Conservation (phyloP, 73 alveolate species). For the Stentor coeruleus region DNA sequence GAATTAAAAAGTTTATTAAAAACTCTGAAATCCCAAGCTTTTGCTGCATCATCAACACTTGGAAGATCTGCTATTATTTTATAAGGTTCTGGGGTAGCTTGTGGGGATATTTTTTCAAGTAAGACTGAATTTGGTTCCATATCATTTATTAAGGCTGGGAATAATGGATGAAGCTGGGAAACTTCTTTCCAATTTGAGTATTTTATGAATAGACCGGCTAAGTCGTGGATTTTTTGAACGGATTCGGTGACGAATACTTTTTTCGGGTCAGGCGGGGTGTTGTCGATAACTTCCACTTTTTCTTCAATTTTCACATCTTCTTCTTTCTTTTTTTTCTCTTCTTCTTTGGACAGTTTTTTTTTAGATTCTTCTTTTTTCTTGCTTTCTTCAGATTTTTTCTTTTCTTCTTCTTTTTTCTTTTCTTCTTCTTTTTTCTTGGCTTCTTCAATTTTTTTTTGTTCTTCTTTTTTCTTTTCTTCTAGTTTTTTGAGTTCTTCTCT, state of each 20-base stretch:
- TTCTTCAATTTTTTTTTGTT: not conserved
- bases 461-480: not conserved
- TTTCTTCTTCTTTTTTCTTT: slow-evolving; percentile 1
- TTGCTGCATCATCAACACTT: not conserved
- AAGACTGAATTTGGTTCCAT: not conserved
- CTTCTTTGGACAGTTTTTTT: not conserved
- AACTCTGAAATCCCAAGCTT: slow-evolving; percentile 12
- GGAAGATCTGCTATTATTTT: not conserved
- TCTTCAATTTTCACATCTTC: slow-evolving; percentile 18
- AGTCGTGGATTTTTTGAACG: not conserved
- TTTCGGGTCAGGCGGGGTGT: not conserved
- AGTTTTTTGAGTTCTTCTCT: slow-evolving; percentile 8
- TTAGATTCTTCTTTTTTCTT: not conserved
- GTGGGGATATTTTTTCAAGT: not conserved
- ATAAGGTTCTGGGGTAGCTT: not conserved
- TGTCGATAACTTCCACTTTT: slow-evolving; percentile 20
- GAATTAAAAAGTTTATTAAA: not conserved
- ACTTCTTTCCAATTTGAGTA: slow-evolving; percentile 15
- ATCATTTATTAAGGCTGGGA: not conserved
- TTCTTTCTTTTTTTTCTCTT: slow-evolving; percentile 13
- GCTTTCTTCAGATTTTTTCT: slow-evolving; percentile 4
- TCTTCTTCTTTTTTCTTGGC: slow-evolving; percentile 5
- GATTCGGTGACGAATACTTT: slow-evolving; percentile 1
- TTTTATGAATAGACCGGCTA: not conserved
- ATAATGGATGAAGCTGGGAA: not conserved